phyloP scores from a whole-genome alignment of 1,284 basidiomycete genomes.

The Puccinia horiana region DNA sequence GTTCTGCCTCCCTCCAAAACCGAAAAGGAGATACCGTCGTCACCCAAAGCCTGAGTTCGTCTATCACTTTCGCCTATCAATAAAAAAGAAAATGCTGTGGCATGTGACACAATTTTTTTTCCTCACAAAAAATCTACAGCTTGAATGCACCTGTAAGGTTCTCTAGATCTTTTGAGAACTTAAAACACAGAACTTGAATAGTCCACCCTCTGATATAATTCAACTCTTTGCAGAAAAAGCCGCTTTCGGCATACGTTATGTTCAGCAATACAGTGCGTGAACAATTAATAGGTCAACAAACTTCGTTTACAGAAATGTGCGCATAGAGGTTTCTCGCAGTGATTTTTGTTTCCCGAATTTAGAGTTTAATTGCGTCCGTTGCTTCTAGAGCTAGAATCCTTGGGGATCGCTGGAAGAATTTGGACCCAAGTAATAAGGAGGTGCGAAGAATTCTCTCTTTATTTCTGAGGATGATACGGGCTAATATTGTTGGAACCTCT shows the following conservation, averaged over 20 bases:
- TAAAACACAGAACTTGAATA: background rate
- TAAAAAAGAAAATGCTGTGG: background rate
- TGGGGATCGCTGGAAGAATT: slow-evolving; percentile 45
- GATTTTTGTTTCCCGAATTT: background rate
- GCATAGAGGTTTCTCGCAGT: background rate
- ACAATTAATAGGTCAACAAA: slow-evolving; percentile 34
- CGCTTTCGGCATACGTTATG: slow-evolving; percentile 43
- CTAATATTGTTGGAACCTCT: background rate
- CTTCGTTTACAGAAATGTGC: slow-evolving; percentile 44
- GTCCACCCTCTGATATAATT: background rate
- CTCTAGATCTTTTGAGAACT: background rate
- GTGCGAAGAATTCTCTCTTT: background rate
- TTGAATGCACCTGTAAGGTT: slow-evolving; percentile 42
- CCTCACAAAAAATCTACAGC: background rate
- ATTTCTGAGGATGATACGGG: background rate
- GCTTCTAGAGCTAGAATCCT: slow-evolving; percentile 21
- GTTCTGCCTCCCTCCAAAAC: slow-evolving; percentile 14
- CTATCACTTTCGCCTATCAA: background rate
- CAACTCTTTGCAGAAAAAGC: slow-evolving; percentile 30
- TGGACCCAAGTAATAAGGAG: slow-evolving; percentile 24
- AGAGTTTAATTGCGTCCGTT: background rate
- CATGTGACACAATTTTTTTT: background rate
- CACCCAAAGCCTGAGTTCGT: slow-evolving; percentile 48
- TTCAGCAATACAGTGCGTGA: slow-evolving; percentile 42
- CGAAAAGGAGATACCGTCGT: slow-evolving; percentile 41